Conservation (phyloP, 2,329 filamentous ascomycete species). For the Pezicula neosporulosa region DNA sequence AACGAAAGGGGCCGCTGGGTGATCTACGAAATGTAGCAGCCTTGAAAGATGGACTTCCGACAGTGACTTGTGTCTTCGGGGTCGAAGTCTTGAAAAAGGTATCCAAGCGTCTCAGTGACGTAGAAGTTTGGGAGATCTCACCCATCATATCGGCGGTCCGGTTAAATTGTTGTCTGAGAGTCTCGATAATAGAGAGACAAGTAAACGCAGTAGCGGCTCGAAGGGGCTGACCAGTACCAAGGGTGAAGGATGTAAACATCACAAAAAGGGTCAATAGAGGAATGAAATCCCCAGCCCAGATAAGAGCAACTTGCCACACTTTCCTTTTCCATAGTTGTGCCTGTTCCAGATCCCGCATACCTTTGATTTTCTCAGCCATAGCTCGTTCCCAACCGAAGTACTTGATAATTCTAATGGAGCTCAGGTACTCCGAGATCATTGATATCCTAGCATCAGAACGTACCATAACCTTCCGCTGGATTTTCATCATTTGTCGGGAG, state of each 20-base stretch:
- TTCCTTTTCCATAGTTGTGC: conserved; percentile 46
- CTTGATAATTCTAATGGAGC: conserved; percentile 55
- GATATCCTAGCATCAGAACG: conserved; percentile 56
- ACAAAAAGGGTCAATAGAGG: neutral
- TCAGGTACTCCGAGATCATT: conserved; percentile 53
- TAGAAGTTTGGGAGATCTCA: neutral
- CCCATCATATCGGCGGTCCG: neutral
- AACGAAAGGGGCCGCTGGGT: neutral
- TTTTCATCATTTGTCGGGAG: conserved; percentile 44
- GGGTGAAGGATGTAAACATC: neutral
- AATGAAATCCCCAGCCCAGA: neutral
- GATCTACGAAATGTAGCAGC: neutral
- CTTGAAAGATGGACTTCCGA: neutral
- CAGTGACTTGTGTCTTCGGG: neutral
- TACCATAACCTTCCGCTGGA: conserved; percentile 49
- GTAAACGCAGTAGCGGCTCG: neutral
- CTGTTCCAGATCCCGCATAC: conserved; percentile 48
- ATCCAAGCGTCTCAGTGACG: neutral
- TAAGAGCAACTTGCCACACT: neutral
- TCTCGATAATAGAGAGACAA: neutral
- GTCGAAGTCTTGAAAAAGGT: neutral
- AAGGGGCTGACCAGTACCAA: neutral
- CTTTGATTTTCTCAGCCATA: conserved; percentile 46
- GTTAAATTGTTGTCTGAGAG: neutral
- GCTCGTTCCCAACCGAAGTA: conserved; percentile 59